A percentile compares a stretch with the other conserved stretches of the same genome.
Evolutionary conservation across 306 rosid species (phyloP).

Genomic region (Carpinus viminea): DNA sequence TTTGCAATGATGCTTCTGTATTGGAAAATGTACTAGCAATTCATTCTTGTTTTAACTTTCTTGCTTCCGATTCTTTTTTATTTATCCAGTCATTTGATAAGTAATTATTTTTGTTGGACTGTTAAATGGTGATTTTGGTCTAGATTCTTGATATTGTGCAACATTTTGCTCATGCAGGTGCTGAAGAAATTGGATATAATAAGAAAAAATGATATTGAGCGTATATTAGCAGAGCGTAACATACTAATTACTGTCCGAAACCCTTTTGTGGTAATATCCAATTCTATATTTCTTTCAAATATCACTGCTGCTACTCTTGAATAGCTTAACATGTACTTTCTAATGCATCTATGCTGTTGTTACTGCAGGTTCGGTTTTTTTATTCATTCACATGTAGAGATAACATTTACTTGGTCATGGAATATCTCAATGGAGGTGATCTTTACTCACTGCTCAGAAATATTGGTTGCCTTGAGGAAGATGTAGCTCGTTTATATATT

Average conservation of each 20-base stretch:
- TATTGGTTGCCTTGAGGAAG: slow-evolving; percentile 6
- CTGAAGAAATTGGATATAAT: slow-evolving; percentile 15
- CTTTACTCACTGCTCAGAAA: slow-evolving; percentile 9
- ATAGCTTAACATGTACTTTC: not conserved
- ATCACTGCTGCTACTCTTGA: not conserved
- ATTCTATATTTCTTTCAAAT: not conserved
- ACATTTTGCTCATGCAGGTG: not conserved
- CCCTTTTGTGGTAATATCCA: slow-evolving; percentile 13
- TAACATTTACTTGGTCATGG: slow-evolving; percentile 14
- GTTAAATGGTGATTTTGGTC: not conserved
- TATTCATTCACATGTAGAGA: slow-evolving; percentile 16
- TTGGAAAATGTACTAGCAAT: not conserved
- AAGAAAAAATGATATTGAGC: slow-evolving; percentile 7
- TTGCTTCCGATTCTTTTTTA: not conserved
- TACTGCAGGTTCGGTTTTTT: slow-evolving; percentile 13
- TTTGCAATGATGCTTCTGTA: not conserved
- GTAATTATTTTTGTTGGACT: not conserved
- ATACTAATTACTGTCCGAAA: slow-evolving; percentile 13
- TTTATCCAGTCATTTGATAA: not conserved
- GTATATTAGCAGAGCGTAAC: slow-evolving; percentile 11
- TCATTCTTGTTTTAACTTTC: not conserved
- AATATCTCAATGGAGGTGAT: slow-evolving; percentile 15
- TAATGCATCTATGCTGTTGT: not conserved
- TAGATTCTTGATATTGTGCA: slow-evolving; percentile 9
- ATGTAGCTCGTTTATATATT: slow-evolving; percentile 7